phyloP scores from a whole-genome alignment of 495 filamentous ascomycete species.

The Aspergillus bridgeri region DNA sequence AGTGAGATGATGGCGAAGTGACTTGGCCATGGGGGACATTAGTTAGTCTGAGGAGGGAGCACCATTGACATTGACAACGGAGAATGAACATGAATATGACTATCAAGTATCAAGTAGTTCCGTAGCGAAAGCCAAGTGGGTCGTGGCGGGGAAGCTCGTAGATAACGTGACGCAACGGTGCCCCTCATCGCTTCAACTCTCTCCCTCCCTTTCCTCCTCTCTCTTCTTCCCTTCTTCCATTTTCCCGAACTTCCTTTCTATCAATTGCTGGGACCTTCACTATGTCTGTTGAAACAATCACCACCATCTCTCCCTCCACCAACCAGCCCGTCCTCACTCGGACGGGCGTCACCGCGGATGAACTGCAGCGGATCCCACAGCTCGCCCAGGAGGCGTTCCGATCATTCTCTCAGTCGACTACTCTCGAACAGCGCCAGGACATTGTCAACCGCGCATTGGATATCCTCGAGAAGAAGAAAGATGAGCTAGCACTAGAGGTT shows the following conservation, averaged over 20 bases:
- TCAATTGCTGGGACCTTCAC: not conserved
- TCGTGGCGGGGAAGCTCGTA: slow-evolving; percentile 8
- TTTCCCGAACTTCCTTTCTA: not conserved
- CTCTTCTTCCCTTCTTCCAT: slow-evolving; percentile 12
- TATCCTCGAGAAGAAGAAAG: slow-evolving; percentile 62
- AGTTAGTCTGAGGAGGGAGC: not conserved
- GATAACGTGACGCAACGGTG: slow-evolving; percentile 9
- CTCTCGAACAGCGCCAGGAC: slow-evolving; percentile 63
- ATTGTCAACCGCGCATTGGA: slow-evolving; percentile 74
- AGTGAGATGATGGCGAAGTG: not conserved
- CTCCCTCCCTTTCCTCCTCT: not conserved
- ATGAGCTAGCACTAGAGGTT: slow-evolving; percentile 78
- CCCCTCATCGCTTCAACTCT: slow-evolving; percentile 1
- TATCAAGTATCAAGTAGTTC: too few species aligned
- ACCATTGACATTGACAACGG: not conserved
- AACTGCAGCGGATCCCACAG: slow-evolving; percentile 62
- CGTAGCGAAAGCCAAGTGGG: not conserved
- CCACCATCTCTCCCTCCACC: slow-evolving; percentile 85
- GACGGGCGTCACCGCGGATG: slow-evolving; percentile 61
- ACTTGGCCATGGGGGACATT: not conserved
- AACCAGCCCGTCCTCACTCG: slow-evolving; percentile 73
- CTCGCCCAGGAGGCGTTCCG: slow-evolving; percentile 68
- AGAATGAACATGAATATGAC: too few species aligned
- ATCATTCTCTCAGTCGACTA: slow-evolving; percentile 60
- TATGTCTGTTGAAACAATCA: slow-evolving; percentile 80